Conservation (phyloP, 2,329 filamentous ascomycete species). For the Dactylellina haptotyla region DNA sequence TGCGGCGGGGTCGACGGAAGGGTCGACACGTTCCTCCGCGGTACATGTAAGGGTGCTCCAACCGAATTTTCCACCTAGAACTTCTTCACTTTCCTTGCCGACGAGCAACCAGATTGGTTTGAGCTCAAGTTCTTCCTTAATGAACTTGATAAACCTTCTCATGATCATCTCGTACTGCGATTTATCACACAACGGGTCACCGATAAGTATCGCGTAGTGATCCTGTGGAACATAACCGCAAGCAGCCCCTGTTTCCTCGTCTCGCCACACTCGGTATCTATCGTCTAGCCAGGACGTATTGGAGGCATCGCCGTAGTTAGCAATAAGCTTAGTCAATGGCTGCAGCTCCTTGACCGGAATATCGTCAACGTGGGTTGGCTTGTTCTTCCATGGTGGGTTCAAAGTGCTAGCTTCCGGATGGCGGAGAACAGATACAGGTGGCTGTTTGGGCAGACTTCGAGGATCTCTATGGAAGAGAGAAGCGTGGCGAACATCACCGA, state of each 20-base stretch:
- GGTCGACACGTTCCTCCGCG: constrained; percentile 86
- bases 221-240: constrained; percentile 82
- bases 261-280: constrained; percentile 87
- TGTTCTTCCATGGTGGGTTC: constrained; percentile 70
- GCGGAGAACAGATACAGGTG: constrained; percentile 73
- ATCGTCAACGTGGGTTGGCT: constrained; percentile 63
- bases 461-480: constrained; percentile 89
- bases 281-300: constrained; percentile 95
- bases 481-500: constrained; percentile 89
- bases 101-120: constrained; percentile 91
- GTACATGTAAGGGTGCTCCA: constrained; percentile 91
- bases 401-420: constrained; percentile 89
- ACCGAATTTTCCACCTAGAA: constrained; percentile 80
- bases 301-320: constrained; percentile 93
- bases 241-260: constrained; percentile 79
- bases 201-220: constrained; percentile 84
- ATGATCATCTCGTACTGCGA: constrained; percentile 66
- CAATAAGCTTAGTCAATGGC: constrained; percentile 84
- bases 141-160: constrained; percentile 73
- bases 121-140: constrained; percentile 75
- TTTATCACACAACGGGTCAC: constrained; percentile 84
- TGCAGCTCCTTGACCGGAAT: constrained; percentile 69
- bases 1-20: constrained; percentile 73
- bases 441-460: constrained; percentile 79
- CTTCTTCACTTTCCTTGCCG: constrained; percentile 79